Conservation (phyloP, 306 rosid species). For the Fragaria ananassa region DNA sequence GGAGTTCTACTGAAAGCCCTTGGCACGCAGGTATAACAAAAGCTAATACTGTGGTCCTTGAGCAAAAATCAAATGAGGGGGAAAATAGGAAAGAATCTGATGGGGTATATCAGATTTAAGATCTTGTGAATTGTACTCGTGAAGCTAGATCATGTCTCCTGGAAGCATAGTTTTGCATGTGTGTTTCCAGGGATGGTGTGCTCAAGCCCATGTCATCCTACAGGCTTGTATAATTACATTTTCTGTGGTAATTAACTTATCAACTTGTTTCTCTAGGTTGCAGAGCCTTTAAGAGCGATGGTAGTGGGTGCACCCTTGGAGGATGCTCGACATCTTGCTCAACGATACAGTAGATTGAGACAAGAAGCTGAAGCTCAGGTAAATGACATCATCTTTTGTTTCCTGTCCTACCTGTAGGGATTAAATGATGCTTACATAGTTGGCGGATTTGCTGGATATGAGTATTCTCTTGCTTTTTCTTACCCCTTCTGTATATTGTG, state of each 20-base stretch:
- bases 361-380: conserved; percentile 99
- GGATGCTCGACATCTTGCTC: conserved; percentile 98
- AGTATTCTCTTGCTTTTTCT: neutral
- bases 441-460: neutral
- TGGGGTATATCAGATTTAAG: neutral
- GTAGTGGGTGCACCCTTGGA: conserved; percentile 96
- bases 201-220: neutral
- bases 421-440: neutral
- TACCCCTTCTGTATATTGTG: conserved; percentile 4
- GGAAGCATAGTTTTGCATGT: neutral
- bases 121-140: neutral
- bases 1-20: conserved; percentile 69
- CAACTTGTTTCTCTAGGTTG: conserved; percentile 43
- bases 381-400: conserved; percentile 11
- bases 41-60: neutral
- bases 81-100: neutral
- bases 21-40: conserved; percentile 70
- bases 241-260: neutral
- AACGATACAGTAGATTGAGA: conserved; percentile 89
- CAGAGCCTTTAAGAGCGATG: conserved; percentile 98
- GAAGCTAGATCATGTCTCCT: neutral
- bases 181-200: neutral
- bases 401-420: neutral
- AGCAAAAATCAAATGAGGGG: neutral
- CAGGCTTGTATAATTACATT: neutral